A percentile compares a stretch with the other conserved stretches of the same genome.
phyloP scores from a whole-genome alignment of 352 stramenopile species.

The Phytophthora tubulina region DNA sequence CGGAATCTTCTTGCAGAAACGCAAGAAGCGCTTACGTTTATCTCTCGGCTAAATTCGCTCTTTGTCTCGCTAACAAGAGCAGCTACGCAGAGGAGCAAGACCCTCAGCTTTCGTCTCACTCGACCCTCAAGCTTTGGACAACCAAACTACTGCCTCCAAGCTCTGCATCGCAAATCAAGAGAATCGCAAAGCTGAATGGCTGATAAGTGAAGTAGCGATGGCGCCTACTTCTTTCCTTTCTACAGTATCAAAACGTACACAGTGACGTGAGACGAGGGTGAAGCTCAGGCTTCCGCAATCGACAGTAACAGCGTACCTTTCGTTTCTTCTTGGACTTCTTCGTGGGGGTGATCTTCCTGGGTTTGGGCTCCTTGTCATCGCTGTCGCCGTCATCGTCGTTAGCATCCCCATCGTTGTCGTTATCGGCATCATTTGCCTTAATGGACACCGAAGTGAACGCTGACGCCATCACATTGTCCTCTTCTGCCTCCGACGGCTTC shows the following conservation, averaged over 20 bases:
- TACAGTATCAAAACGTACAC: conserved; percentile 25
- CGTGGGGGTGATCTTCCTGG: conserved; percentile 47
- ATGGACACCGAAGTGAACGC: conserved; percentile 46
- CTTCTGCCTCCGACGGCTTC: conserved; percentile 31
- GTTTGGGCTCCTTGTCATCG: conserved; percentile 33
- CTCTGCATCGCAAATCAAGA: conserved; percentile 22
- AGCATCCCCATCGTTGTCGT: conserved; percentile 47
- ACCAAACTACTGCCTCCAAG: conserved; percentile 28
- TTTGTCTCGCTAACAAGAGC: conserved; percentile 35
- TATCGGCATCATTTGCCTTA: conserved; percentile 38
- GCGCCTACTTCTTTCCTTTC: conserved; percentile 59
- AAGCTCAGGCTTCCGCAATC: conserved; percentile 9
- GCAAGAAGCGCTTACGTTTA: conserved; percentile 54
- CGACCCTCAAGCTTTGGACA: conserved; percentile 27
- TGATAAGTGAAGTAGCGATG: conserved; percentile 34
- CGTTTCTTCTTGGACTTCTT: conserved; percentile 82
- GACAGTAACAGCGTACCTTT: conserved; percentile 51
- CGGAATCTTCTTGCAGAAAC: conserved; percentile 45
- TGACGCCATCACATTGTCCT: conserved; percentile 34
- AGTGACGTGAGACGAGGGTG: conserved; percentile 9
- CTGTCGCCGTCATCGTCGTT: conserved; percentile 41
- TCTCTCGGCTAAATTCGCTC: conserved; percentile 46
- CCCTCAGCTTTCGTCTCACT: conserved; percentile 16
- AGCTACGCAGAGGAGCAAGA: conserved; percentile 24
- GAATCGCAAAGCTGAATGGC: conserved; percentile 19